Conservation (phyloP, 257 asterid species). For the Solanum virginianum region DNA sequence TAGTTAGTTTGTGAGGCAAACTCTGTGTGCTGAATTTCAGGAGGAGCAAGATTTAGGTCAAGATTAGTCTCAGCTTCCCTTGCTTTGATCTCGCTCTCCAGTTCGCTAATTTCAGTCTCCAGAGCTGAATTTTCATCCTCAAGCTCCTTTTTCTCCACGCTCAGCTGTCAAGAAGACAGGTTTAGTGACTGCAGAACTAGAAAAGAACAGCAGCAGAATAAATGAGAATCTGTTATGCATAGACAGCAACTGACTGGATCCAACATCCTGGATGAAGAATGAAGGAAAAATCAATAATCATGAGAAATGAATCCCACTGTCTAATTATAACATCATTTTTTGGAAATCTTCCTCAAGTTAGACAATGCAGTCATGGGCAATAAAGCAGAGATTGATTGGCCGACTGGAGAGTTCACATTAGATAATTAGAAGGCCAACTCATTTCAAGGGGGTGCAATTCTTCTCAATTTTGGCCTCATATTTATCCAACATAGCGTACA, state of each 20-base stretch:
- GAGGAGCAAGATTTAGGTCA: conserved; percentile 37
- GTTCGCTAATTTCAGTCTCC: conserved; percentile 28
- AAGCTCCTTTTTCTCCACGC: conserved; percentile 37
- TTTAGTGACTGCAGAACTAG: neutral
- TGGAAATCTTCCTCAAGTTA: neutral
- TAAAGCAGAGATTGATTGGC: neutral
- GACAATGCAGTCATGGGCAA: neutral
- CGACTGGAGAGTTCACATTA: neutral
- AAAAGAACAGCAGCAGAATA: neutral
- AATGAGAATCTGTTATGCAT: neutral
- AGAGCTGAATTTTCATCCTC: conserved; percentile 35
- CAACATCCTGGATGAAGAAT: neutral
- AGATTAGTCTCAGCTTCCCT: conserved; percentile 16
- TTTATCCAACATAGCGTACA: neutral
- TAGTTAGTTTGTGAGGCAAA: neutral
- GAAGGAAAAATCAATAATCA: neutral
- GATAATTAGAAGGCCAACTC: neutral
- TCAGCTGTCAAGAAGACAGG: conserved; percentile 18
- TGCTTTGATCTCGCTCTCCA: conserved; percentile 21
- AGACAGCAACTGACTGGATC: neutral
- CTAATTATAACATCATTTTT: neutral
- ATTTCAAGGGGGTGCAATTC: neutral
- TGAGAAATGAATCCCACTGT: neutral
- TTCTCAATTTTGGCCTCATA: neutral
- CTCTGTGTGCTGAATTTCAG: conserved; percentile 12